phyloP scores from a whole-genome alignment of 2,329 filamentous ascomycete genomes.

The Alternaria novae-zelandiae region DNA sequence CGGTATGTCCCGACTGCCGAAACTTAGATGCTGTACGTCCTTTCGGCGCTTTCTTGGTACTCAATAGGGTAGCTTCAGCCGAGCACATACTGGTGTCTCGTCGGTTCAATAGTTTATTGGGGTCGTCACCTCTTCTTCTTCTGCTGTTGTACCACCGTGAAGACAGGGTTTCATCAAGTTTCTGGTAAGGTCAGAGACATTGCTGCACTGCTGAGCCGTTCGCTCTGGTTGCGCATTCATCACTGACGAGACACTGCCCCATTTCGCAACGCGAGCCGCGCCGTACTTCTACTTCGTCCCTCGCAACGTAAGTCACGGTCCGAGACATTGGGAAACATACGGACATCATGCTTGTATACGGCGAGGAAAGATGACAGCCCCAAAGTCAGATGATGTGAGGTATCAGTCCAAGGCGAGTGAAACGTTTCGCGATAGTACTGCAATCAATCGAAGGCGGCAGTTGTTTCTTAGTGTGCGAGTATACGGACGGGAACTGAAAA shows the following conservation, averaged over 20 bases:
- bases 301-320: neutral
- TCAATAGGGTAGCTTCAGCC: neutral
- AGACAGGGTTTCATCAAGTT: neutral
- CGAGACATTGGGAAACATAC: neutral
- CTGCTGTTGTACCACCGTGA: neutral
- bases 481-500: neutral
- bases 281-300: neutral
- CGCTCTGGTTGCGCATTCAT: neutral
- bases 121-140: neutral
- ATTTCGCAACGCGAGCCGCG: neutral
- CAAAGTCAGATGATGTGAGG: neutral
- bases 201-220: neutral
- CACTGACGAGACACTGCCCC: neutral
- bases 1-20: neutral
- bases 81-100: neutral
- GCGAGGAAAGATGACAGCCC: neutral
- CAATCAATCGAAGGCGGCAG: neutral
- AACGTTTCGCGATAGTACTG: neutral
- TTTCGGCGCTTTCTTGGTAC: neutral
- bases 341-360: neutral
- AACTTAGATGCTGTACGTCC: neutral
- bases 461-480: neutral
- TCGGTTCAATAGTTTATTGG: neutral
- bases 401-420: no score
- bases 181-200: neutral